Conservation (phyloP, 2,329 filamentous ascomycete species). For the Colletotrichum salicis region DNA sequence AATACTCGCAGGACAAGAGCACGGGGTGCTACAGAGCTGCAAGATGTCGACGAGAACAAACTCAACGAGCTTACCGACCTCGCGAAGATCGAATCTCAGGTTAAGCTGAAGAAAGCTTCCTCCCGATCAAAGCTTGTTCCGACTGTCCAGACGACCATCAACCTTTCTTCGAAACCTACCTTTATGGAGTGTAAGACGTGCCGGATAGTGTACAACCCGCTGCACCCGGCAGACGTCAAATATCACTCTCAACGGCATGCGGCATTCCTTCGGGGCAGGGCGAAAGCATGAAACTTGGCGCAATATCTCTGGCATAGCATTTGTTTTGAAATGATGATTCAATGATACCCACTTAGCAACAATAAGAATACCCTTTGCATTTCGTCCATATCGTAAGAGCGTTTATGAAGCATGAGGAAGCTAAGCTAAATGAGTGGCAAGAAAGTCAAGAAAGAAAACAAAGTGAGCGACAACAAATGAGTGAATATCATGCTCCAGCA, state of each 20-base stretch:
- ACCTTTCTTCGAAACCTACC: constrained; percentile 52
- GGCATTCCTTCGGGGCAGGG: not conserved
- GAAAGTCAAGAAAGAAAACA: not conserved
- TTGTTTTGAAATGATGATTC: constrained; percentile 8
- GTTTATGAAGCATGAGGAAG: not conserved
- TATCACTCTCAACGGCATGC: constrained; percentile 52
- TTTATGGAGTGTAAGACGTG: constrained; percentile 57
- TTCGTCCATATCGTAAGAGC: not conserved
- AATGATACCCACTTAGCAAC: constrained; percentile 24
- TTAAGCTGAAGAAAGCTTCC: constrained; percentile 18
- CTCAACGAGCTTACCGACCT: not conserved
- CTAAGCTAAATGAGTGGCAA: constrained; percentile 10
- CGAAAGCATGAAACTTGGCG: not conserved
- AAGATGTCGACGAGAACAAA: not conserved
- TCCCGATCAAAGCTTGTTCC: constrained; percentile 36
- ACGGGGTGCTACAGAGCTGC: not conserved
- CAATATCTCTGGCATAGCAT: not conserved
- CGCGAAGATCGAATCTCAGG: not conserved
- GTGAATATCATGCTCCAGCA: not conserved
- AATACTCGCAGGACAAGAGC: not conserved
- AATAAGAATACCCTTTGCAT: not conserved
- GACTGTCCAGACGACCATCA: constrained; percentile 55
- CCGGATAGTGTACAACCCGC: constrained; percentile 56
- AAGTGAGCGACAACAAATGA: not conserved
- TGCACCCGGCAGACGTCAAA: constrained; percentile 56